Base-by-base conservation (phyloP, 106 monocot genomes). In the Ottelia alismoides region DNA sequence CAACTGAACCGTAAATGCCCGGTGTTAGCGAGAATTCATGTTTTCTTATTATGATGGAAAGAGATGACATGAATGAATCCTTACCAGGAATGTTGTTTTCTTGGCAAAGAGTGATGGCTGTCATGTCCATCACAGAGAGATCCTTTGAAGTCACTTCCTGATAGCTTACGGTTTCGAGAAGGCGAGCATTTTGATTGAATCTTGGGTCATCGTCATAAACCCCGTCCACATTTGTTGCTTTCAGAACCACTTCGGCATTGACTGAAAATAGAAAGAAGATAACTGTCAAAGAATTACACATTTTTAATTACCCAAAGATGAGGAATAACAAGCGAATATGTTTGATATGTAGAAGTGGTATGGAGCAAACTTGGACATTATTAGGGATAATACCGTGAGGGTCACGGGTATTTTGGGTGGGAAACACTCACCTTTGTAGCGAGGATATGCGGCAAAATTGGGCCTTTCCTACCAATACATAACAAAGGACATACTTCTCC, bases 171-270 rank as follows among this genome's bases (percentile, higher is more conserved):
- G 51, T 52, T 31, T 60, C 28, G 2, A 68, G 60, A 52, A 68
- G 60, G 11, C 21, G 59, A 16, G 68, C 58, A 40, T 60, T 28
- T 7, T 58, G 44, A 22, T 68, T 68, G 19, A 11, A 20, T 45
- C 44, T 68, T 40, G 68, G 68, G 47, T 68, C 68, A 20, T 68
- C 58, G 25, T 57, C 57, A 35, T 51, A 67, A 27, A 67, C 67
- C 2, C 67, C 94, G 68, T 96, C 94, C 12, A 96, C 88, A 71
- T 96, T 96, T 69, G 94, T 96, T 61, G 94, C 94, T 60, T 96
- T 96, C 11, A 88, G 88, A 60, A 91, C 75, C 40, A 91, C 91
- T 66, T 85, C 78, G 12, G 87, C 87, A 70, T 78, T 82, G 55
- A 87, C 87, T 87, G 75, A 2, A 56, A 52, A 25, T 22, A 12